These are phyloP conservation scores for Metschnikowia henanensis DNA, from an alignment of 805 yeast genomes.

Conservation along the genomic window DNA sequence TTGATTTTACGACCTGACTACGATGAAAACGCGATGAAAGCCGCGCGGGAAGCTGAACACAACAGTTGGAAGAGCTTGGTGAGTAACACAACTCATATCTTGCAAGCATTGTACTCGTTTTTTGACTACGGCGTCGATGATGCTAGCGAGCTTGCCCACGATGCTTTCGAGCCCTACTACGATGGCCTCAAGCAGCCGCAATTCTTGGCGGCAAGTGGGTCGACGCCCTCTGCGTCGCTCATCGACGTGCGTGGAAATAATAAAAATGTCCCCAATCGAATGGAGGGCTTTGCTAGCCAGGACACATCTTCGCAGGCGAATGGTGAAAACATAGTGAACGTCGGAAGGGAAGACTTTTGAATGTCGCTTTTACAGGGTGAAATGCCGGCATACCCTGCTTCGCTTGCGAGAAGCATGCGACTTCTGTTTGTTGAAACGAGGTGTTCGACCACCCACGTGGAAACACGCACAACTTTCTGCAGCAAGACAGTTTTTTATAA, in stretches of 20 bases:
- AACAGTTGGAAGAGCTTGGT: constrained; percentile 2
- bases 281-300: background rate
- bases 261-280: background rate
- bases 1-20: constrained; percentile 66
- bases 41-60: constrained; percentile 12
- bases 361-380: no score
- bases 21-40: constrained; percentile 23
- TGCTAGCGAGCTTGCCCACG: constrained; percentile 15
- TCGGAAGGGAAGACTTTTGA: constrained; percentile 4
- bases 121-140: constrained; percentile 43
- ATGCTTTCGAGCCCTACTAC: background rate
- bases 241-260: constrained; percentile 1
- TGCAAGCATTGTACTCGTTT: constrained; percentile 37
- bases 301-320: constrained; percentile 10
- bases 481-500: no score
- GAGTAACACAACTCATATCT: constrained; percentile 4
- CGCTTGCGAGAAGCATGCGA: no score
- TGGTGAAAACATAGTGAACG: constrained; percentile 4
- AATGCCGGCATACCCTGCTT: background rate
- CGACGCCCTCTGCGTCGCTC: constrained; percentile 8
- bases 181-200: constrained; percentile 2
- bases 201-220: constrained; percentile 6
- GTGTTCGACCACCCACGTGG: no score
- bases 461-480: no score
- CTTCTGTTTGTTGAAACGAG: no score